These are phyloP conservation scores for Dothideomycetes sp. DNA, from an alignment of 2,329 filamentous ascomycete genomes.

Conservation along the genomic window DNA sequence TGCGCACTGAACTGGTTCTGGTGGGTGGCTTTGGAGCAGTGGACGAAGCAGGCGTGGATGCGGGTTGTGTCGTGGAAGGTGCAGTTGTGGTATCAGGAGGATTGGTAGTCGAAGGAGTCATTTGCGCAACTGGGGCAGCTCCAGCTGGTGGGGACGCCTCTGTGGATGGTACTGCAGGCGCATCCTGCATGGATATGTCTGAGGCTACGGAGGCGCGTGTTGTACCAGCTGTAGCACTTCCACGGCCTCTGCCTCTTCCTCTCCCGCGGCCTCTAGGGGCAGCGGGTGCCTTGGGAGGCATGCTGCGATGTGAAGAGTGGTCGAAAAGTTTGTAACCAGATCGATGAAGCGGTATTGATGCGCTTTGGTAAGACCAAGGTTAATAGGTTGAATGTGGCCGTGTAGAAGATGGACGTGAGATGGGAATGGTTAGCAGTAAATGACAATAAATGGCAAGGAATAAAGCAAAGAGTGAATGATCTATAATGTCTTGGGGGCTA, in stretches of 20 bases:
- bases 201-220: not conserved
- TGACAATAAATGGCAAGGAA: too few species aligned
- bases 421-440: too few species aligned
- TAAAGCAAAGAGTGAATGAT: too few species aligned
- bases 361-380: too few species aligned
- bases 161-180: not conserved
- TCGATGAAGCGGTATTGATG: not conserved
- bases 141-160: not conserved
- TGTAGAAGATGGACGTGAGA: too few species aligned
- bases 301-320: conserved; percentile 1
- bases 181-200: conserved; percentile 2
- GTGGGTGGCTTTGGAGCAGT: conserved; percentile 1
- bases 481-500: too few species aligned
- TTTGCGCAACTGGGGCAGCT: conserved; percentile 7
- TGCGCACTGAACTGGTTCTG: conserved; percentile 3
- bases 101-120: conserved; percentile 1
- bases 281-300: conserved; percentile 10
- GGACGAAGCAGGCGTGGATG: not conserved
- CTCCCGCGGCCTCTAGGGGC: conserved; percentile 7
- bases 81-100: not conserved
- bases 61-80: not conserved
- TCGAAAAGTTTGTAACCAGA: not conserved
- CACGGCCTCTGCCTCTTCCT: conserved; percentile 5
- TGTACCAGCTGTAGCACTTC: conserved; percentile 1
- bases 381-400: too few species aligned